A percentile compares a stretch with the other conserved stretches of the same genome.
Evolutionary conservation across 257 asterid genomes (phyloP).

Genomic region (Ballota nigra): DNA sequence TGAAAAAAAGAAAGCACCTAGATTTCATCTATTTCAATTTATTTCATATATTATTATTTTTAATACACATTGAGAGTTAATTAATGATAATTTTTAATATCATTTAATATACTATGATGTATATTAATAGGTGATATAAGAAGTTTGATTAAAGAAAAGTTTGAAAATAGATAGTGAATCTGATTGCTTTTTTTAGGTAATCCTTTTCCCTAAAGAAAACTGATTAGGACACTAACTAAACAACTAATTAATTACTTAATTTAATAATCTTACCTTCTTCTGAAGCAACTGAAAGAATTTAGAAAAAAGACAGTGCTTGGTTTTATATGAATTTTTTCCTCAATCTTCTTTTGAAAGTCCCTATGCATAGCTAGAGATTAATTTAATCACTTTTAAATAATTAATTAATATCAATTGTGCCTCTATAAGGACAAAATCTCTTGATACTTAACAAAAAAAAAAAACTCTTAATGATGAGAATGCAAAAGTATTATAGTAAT

Average conservation of each 20-base stretch:
- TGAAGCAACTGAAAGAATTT: constrained; percentile 21
- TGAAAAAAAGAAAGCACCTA: background rate
- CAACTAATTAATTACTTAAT: constrained; percentile 8
- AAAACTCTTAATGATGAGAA: constrained; percentile 16
- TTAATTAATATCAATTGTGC: background rate
- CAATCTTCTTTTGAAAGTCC: constrained; percentile 25
- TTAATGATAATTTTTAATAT: too few relatives aligned
- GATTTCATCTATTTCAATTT: too few relatives aligned
- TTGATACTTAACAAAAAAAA: background rate
- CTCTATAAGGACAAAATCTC: constrained; percentile 18
- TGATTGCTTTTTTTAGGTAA: constrained; percentile 5
- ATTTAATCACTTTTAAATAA: background rate
- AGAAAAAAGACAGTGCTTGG: constrained; percentile 22
- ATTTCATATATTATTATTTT: too few relatives aligned
- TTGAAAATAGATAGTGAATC: constrained; percentile 13
- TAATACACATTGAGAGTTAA: too few relatives aligned
- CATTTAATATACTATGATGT: too few relatives aligned
- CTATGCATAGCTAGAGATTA: constrained; percentile 15
- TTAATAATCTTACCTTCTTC: constrained; percentile 16
- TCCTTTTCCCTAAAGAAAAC: constrained; percentile 8
- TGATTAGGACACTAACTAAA: constrained; percentile 27
- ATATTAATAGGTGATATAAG: too few relatives aligned
- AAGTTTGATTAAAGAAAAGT: background rate
- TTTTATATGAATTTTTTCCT: background rate
- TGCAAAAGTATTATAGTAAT: background rate